Evolutionary conservation across 768 basidiomycete genomes (phyloP).

Genomic region (Neoboletus brunneissimus): DNA sequence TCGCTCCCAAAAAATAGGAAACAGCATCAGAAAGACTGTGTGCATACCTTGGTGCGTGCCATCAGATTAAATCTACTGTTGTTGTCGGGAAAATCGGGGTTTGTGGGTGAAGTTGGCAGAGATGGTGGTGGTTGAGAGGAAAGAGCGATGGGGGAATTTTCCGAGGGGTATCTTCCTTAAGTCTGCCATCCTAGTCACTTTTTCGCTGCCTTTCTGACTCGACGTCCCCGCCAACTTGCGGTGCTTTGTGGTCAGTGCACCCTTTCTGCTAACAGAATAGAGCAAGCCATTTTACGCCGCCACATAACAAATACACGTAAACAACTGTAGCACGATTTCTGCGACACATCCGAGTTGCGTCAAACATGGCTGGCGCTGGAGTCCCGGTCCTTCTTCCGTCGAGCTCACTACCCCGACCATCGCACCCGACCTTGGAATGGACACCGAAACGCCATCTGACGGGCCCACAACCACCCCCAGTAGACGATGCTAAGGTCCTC

Average conservation of each 20-base stretch:
- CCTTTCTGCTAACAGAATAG: neutral
- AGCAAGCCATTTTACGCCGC: constrained; percentile 5
- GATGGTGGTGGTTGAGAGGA: constrained; percentile 21
- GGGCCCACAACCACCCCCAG: constrained; percentile 70
- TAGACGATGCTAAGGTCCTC: constrained; percentile 70
- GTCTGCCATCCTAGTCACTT: neutral
- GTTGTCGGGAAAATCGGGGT: neutral
- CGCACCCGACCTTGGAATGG: constrained; percentile 63
- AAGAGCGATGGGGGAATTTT: constrained; percentile 11
- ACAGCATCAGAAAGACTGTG: neutral
- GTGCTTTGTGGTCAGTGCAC: constrained; percentile 31
- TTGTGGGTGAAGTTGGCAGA: neutral
- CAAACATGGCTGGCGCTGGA: constrained; percentile 14
- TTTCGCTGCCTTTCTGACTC: constrained; percentile 14
- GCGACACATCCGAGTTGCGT: neutral
- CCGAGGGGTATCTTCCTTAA: constrained; percentile 12
- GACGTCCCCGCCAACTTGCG: constrained; percentile 13
- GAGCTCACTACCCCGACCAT: constrained; percentile 36
- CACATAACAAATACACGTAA: constrained; percentile 16
- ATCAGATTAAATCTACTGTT: constrained; percentile 37
- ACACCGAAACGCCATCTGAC: constrained; percentile 65
- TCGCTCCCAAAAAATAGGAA: neutral
- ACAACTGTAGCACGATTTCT: neutral
- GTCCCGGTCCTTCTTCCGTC: constrained; percentile 59
- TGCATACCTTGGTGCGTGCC: constrained; percentile 63